Evolutionary conservation across 148 eudicot species (phyloP).

Genomic region (Dianthus caryophyllus): DNA sequence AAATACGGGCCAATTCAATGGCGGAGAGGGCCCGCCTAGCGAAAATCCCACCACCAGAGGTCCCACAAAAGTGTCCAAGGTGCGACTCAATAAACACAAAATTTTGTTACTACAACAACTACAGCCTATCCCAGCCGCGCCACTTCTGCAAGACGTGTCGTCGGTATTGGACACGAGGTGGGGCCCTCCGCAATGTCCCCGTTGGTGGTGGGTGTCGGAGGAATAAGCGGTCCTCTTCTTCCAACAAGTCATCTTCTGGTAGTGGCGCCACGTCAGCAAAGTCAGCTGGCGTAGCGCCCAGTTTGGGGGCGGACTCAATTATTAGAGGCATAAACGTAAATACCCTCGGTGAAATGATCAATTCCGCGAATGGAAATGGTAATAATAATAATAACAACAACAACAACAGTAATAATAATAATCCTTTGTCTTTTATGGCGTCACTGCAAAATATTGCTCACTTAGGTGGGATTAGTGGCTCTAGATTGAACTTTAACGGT

Average conservation of each 20-base stretch:
- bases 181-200: constrained; percentile 62
- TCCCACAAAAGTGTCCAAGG: constrained; percentile 60
- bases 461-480: constrained; percentile 35
- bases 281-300: constrained; percentile 16
- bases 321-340: constrained; percentile 9
- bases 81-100: constrained; percentile 70
- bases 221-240: constrained; percentile 32
- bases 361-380: constrained; percentile 13
- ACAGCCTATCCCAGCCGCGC: constrained; percentile 60
- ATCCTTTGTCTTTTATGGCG: constrained; percentile 39
- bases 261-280: constrained; percentile 22
- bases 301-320: constrained; percentile 6
- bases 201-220: constrained; percentile 72
- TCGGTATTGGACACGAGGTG: constrained; percentile 66
- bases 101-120: constrained; percentile 74
- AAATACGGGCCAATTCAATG: constrained; percentile 55
- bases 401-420: too few relatives aligned
- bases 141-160: constrained; percentile 71
- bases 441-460: constrained; percentile 43
- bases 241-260: constrained; percentile 31
- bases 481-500: constrained; percentile 26
- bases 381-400: too few relatives aligned
- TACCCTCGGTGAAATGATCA: not conserved
- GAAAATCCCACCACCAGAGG: constrained; percentile 57
- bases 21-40: constrained; percentile 57